A percentile compares a stretch with the other conserved stretches of the same genome.
These are phyloP conservation scores for Puya raimondii DNA, from an alignment of 176 grass and related monocot genomes.

Conservation along the genomic window DNA sequence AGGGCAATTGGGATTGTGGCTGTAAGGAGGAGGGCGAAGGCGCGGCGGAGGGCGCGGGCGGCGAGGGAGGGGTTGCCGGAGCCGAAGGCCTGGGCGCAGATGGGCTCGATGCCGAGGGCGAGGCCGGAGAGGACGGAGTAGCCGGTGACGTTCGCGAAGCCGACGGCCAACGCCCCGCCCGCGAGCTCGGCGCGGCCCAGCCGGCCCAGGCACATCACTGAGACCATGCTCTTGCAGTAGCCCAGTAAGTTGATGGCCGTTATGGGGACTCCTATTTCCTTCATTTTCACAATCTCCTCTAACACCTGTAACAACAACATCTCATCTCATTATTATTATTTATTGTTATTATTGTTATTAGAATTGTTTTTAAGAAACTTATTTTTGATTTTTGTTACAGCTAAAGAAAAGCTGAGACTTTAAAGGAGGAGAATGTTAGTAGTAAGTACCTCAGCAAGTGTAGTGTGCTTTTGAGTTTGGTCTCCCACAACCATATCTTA, in stretches of 20 bases:
- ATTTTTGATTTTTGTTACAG: background rate
- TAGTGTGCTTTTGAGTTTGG: background rate
- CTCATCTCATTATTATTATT: background rate
- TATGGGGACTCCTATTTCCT: constrained; percentile 16
- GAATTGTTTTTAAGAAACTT: background rate
- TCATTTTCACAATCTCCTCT: constrained; percentile 19
- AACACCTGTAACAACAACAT: background rate
- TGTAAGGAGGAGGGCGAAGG: constrained; percentile 5
- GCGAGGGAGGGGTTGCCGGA: constrained; percentile 14
- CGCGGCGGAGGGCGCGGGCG: constrained; percentile 2
- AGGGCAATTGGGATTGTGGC: constrained; percentile 4
- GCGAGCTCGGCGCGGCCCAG: constrained; percentile 17
- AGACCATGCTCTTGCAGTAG: constrained; percentile 16
- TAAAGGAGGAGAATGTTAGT: too few species aligned
- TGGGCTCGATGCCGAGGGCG: constrained; percentile 22
- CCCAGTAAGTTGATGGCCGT: constrained; percentile 12
- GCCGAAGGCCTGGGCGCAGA: constrained; percentile 30
- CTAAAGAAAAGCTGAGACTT: background rate
- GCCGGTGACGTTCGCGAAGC: constrained; percentile 26
- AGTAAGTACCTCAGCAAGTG: background rate
- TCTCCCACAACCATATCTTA: background rate
- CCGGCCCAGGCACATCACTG: constrained; percentile 18
- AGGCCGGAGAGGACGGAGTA: constrained; percentile 20
- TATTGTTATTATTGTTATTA: background rate
- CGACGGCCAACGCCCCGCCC: constrained; percentile 16